Evolutionary conservation across 1,284 basidiomycete genomes (phyloP).

Genomic region (Ceratobasidium sp.): DNA sequence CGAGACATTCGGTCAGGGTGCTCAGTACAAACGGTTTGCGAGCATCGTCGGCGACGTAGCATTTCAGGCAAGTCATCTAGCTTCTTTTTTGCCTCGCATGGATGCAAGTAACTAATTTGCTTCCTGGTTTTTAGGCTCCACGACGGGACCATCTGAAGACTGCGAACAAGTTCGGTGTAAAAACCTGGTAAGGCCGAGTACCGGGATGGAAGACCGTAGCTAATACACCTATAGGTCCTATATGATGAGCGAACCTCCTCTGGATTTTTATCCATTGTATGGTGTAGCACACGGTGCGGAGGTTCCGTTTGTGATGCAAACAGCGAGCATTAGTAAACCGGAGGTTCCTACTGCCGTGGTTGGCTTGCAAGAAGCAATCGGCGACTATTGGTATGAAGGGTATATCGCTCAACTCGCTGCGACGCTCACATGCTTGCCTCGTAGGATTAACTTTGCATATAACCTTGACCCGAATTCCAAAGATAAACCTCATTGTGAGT

Average conservation of each 20-base stretch:
- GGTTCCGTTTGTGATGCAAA: slow-evolving; percentile 27
- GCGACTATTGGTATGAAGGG: slow-evolving; percentile 31
- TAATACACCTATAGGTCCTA: slow-evolving; percentile 18
- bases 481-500: not conserved
- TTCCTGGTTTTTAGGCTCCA: not conserved
- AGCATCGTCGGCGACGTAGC: slow-evolving; percentile 35
- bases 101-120: too few species aligned
- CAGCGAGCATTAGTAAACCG: not conserved
- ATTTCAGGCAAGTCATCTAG: slow-evolving; percentile 26
- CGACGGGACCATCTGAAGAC: slow-evolving; percentile 18
- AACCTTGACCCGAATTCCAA: slow-evolving; percentile 21
- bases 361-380: slow-evolving; percentile 7
- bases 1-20: slow-evolving; percentile 16
- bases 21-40: slow-evolving; percentile 35
- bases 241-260: slow-evolving; percentile 2
- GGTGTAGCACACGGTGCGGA: slow-evolving; percentile 20
- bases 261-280: not conserved
- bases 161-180: slow-evolving; percentile 21
- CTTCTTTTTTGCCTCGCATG: not conserved
- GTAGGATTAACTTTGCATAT: slow-evolving; percentile 38
- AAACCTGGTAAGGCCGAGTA: not conserved
- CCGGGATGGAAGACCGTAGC: not conserved
- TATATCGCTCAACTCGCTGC: not conserved
- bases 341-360: not conserved
- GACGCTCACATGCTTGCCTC: not conserved